These are phyloP conservation scores for Akanthomyces dipterigenus DNA, from an alignment of 2,329 filamentous ascomycete genomes.

Conservation along the genomic window DNA sequence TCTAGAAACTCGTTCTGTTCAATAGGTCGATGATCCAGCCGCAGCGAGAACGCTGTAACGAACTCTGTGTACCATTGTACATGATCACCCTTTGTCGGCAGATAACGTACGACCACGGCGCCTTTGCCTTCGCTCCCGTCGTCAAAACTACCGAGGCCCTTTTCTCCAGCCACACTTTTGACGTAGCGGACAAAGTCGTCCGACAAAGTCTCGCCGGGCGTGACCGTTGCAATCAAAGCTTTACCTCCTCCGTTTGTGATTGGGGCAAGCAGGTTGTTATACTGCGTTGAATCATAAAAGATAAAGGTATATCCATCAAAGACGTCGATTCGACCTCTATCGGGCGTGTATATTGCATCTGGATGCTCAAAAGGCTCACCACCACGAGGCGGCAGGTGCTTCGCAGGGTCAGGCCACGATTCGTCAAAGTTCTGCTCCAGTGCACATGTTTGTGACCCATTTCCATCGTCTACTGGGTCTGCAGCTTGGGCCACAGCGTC, in stretches of 20 bases:
- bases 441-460: conserved; percentile 42
- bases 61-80: conserved; percentile 64
- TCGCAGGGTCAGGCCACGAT: conserved; percentile 68
- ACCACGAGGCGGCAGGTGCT: conserved; percentile 66
- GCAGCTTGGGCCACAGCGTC: conserved; percentile 62
- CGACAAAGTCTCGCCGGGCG: conserved; percentile 56
- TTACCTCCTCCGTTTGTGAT: conserved; percentile 81
- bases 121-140: conserved; percentile 59
- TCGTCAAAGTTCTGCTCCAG: conserved; percentile 75
- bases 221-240: conserved; percentile 59
- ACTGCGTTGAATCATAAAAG: conserved; percentile 72
- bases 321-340: conserved; percentile 57
- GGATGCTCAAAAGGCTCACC: conserved; percentile 67
- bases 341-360: conserved; percentile 64
- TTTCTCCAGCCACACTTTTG: conserved; percentile 66
- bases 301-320: conserved; percentile 88
- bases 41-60: conserved; percentile 59
- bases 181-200: conserved; percentile 75
- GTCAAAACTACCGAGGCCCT: conserved; percentile 59
- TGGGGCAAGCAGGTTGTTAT: conserved; percentile 64
- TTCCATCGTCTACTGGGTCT: conserved; percentile 37
- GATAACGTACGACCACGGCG: conserved; percentile 71
- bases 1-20: conserved; percentile 90
- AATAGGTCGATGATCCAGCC: conserved; percentile 74
- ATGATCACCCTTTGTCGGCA: conserved; percentile 48